Evolutionary conservation across 2,329 filamentous ascomycete species (phyloP).

Genomic region (Nothopassalora personata): DNA sequence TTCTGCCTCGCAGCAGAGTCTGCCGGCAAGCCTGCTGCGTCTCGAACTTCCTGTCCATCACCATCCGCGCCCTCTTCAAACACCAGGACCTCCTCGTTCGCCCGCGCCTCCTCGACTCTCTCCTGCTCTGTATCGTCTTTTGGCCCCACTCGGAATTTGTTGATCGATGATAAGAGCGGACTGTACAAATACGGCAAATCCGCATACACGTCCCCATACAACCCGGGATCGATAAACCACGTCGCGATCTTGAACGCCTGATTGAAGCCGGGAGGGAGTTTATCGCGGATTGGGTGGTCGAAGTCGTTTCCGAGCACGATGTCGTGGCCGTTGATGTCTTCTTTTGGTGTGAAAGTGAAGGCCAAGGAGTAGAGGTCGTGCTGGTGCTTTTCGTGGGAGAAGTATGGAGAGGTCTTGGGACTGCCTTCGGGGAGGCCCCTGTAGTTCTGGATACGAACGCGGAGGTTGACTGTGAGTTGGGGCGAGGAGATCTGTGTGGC

Average conservation of each 20-base stretch:
- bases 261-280: constrained; percentile 78
- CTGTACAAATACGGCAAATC: constrained; percentile 85
- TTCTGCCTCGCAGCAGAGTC: constrained; percentile 50
- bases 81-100: constrained; percentile 56
- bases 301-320: constrained; percentile 96
- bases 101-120: constrained; percentile 26
- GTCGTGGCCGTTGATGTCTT: constrained; percentile 60
- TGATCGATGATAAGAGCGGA: constrained; percentile 73
- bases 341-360: constrained; percentile 71
- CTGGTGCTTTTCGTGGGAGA: constrained; percentile 62
- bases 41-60: constrained; percentile 39
- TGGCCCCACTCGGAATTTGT: constrained; percentile 63
- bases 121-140: constrained; percentile 35
- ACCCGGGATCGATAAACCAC: constrained; percentile 83
- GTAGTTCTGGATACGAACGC: constrained; percentile 66
- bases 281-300: constrained; percentile 80
- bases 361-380: constrained; percentile 80
- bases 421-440: constrained; percentile 65
- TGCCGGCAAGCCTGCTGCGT: constrained; percentile 37
- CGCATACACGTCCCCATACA: constrained; percentile 85
- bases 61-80: constrained; percentile 50
- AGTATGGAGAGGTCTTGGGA: constrained; percentile 70
- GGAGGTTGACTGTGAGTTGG: constrained; percentile 61
- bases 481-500: constrained; percentile 59
- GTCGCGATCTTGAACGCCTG: constrained; percentile 80